These are phyloP conservation scores for Chloranthus sessilifolius DNA, from an alignment of 164 flowering plant species.

Conservation along the genomic window DNA sequence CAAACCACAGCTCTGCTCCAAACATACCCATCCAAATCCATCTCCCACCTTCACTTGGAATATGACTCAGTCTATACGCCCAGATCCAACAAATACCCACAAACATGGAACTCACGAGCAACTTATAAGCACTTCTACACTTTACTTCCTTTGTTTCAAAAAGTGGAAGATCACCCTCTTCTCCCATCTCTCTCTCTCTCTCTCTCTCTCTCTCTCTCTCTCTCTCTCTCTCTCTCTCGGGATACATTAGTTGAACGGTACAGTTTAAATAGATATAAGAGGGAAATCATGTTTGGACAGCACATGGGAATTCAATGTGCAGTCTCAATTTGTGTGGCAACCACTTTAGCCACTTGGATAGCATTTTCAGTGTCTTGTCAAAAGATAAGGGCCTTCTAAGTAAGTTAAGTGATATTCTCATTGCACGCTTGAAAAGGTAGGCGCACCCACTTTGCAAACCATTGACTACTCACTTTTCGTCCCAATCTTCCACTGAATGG, in stretches of 20 bases:
- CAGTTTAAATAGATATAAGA: not conserved
- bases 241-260: not conserved
- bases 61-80: not conserved
- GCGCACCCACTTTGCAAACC: no score
- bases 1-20: slow-evolving; percentile 13
- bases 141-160: slow-evolving; percentile 23
- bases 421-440: no score
- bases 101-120: slow-evolving; percentile 17
- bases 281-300: not conserved
- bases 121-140: slow-evolving; percentile 7
- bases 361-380: not conserved
- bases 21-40: slow-evolving; percentile 8
- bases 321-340: not conserved
- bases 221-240: not conserved
- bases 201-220: not conserved
- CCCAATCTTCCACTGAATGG: no score
- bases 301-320: not conserved
- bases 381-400: no score
- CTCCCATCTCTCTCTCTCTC: not conserved
- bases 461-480: no score
- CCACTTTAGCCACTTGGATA: not conserved
- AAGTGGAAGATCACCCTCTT: not conserved
- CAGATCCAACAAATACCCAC: slow-evolving; percentile 1
- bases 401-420: no score
- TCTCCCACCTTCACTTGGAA: not conserved